phyloP scores from a whole-genome alignment of 140 eudicot species.

The Erigeron philadelphicus region DNA sequence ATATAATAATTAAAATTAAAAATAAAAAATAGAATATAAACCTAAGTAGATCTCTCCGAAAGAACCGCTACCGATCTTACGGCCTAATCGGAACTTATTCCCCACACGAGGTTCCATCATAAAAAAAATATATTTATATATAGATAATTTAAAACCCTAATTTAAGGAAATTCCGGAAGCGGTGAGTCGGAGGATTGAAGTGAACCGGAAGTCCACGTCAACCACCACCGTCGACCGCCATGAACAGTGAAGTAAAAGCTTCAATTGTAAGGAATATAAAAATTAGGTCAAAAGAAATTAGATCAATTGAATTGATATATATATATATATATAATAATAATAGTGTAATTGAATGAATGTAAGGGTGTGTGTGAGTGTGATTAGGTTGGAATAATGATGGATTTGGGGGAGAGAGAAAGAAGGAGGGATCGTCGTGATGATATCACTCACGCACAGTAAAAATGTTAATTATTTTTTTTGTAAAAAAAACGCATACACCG shows the following conservation, averaged over 20 bases:
- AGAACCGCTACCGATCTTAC: slow-evolving; percentile 85
- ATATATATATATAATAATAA: not conserved
- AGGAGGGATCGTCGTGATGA: no score
- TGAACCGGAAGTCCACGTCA: slow-evolving; percentile 24
- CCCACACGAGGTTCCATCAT: slow-evolving; percentile 77
- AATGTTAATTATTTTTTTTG: no score
- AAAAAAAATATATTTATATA: slow-evolving; percentile 3
- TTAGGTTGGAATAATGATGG: no score
- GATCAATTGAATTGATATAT: slow-evolving; percentile 16
- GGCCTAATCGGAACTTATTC: slow-evolving; percentile 68
- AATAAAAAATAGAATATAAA: slow-evolving; percentile 19
- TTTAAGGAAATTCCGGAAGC: slow-evolving; percentile 1
- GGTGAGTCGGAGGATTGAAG: slow-evolving; percentile 29
- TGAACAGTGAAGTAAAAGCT: slow-evolving; percentile 20
- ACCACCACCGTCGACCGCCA: slow-evolving; percentile 26
- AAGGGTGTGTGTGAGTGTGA: no score
- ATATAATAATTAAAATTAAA: not conserved
- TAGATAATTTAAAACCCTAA: slow-evolving; percentile 24
- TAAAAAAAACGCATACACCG: no score
- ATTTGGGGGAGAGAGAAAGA: no score
- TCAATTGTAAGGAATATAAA: not conserved
- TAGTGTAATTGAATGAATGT: not conserved
- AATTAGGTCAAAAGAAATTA: slow-evolving; percentile 5
- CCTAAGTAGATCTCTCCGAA: slow-evolving; percentile 91
- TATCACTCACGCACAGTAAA: no score